Evolutionary conservation across 768 basidiomycete genomes (phyloP), one percentile per base, ranked within the genome.

Genomic region (Pisolithus orientalis): DNA sequence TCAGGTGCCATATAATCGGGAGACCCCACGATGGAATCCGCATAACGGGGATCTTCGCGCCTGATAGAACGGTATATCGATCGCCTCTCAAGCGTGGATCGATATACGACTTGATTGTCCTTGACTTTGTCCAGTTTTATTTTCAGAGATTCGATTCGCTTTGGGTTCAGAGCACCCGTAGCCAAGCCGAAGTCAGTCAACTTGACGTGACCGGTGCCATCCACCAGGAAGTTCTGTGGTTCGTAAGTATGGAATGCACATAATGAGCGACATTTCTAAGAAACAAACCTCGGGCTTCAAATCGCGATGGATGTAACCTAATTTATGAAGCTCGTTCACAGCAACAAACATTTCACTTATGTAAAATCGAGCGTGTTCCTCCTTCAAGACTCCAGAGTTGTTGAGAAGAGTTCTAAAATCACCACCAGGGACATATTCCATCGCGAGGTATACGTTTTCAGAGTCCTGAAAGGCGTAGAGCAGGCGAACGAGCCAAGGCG

Each of bases 1-100:
- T 93, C 90, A 0, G 90, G 89, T 1, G 96, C 83, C 96, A 99
- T 98, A 70, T 99, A 99, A 69, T 99, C 96, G 0, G 96, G 95
- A 1, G 91, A 94, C 6, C 96, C 96, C 31, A 99, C 96, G 55
- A 98, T 90, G 13, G 94, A 96, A 65, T 99, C 94, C 17, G 96
- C 96, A 59, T 93, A 95, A 40, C 94, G 84, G 5, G 91, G 84
- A 61, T 97, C 92, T 63, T 88, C 85, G 55, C 88, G 83, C 5
- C 95, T 80, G 63, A 98, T 82, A 44, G 91, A 93, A 50, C 90
- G 87, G 70, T 97, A 99, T 56, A 98, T 83, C 17, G 93, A 94
- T 50, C 94, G 85, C 53, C 95, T 82, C 68, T 99, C 96, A 52
- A 97, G 76, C 0, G 96, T 98, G 16, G 90, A 93, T 48, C 96